Evolutionary conservation across 441 rosid genomes (phyloP), one percentile per base, ranked within the genome.

Genomic region (Viola pubescens): DNA sequence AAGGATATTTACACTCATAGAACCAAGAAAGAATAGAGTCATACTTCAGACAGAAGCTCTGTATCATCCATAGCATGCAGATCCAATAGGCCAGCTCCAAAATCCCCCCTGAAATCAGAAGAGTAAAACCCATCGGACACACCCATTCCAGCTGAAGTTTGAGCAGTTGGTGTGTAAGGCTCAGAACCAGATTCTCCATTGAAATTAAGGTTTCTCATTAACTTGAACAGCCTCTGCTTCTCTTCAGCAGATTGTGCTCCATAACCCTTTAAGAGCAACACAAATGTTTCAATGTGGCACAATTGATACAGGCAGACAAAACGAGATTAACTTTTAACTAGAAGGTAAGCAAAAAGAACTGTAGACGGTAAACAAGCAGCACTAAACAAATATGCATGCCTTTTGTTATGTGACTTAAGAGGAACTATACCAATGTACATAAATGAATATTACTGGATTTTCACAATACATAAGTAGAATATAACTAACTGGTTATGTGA

Each of bases 61-160:
- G 96, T 94, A 59, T 94, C 98, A 72, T 94, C 99, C 96, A 94
- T 85, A 41, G 97, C 90, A 69, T 88, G 97, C 70, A 94, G 99
- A 78, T 94, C 98, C 75, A 94, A 67, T 64, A 94, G 92, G 58
- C 97, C 99, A 71, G 97, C 97, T 64, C 98, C 99, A 84, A 90
- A 87, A 72, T 91, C 99, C 59, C 98, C 97, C 75, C 91, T 84
- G 59, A 94, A 84, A 51, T 94, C 99, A 0, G 91, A 82, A 63
- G 99, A 84, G 78, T 81, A 88, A 67, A 91, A 79, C 38, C 89
- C 87, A 77, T 90, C 99, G 45, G 89, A 81, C 59, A 80, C 75
- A 64, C 79, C 71, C 26, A 77, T 57, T 58, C 80, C 84, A 68
- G 80, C 84, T 54, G 83, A 81, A 54, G 80, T 69, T 78, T 85